Conservation (phyloP, 257 asterid genomes). For the Gentiana macrophylla region DNA sequence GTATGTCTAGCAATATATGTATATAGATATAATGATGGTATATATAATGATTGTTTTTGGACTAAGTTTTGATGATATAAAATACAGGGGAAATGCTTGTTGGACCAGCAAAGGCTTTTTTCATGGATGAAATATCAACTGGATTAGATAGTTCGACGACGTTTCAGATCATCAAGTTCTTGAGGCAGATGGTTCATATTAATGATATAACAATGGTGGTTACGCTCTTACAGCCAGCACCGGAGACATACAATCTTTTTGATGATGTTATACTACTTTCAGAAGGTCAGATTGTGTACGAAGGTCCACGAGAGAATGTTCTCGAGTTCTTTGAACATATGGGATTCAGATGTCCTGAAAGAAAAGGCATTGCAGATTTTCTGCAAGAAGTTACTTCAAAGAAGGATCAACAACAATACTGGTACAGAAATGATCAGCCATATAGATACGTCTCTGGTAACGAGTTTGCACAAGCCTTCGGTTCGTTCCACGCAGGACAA, state of each 20-base stretch:
- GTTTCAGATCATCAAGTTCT: conserved; percentile 54
- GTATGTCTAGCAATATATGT: neutral
- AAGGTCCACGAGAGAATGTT: conserved; percentile 60
- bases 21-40: no score
- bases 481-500: conserved; percentile 43
- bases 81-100: conserved; percentile 75
- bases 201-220: conserved; percentile 58
- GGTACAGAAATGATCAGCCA: conserved; percentile 42
- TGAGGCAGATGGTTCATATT: conserved; percentile 76
- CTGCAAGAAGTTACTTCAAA: conserved; percentile 81
- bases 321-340: conserved; percentile 48
- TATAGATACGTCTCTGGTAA: conserved; percentile 38
- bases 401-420: conserved; percentile 75
- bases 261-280: conserved; percentile 72
- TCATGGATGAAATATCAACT: conserved; percentile 84
- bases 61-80: no score
- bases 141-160: conserved; percentile 83
- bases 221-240: conserved; percentile 70
- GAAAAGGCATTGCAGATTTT: conserved; percentile 79
- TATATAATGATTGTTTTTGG: no score
- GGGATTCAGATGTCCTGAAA: conserved; percentile 78
- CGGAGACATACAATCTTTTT: conserved; percentile 58
- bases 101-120: conserved; percentile 78
- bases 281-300: conserved; percentile 62
- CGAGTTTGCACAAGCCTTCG: conserved; percentile 48